Conservation (phyloP, 345 rosid genomes). For the Gossypium bickii region DNA sequence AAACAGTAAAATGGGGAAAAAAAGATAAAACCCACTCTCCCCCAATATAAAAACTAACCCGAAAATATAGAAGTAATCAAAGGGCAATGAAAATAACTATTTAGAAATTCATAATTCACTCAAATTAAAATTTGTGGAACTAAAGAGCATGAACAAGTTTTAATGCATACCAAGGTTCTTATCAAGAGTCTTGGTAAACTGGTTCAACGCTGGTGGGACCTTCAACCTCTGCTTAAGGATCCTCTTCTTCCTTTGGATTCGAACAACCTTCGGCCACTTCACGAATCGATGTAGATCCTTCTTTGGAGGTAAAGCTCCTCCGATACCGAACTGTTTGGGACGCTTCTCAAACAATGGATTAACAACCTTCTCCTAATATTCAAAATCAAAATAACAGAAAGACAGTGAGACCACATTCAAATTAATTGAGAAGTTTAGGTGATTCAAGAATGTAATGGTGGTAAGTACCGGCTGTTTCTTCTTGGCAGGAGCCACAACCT, state of each 20-base stretch:
- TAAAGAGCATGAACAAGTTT: no score
- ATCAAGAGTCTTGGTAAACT: constrained; percentile 47
- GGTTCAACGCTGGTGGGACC: constrained; percentile 57
- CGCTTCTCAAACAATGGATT: background rate
- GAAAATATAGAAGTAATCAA: no score
- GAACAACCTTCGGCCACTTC: background rate
- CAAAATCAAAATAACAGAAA: background rate
- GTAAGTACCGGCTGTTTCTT: no score
- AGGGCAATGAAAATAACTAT: no score
- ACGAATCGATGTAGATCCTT: background rate
- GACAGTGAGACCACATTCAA: background rate
- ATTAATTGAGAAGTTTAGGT: background rate
- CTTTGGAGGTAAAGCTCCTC: background rate
- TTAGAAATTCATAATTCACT: no score
- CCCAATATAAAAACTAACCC: no score
- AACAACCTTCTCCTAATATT: background rate
- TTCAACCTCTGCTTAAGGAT: constrained; percentile 45
- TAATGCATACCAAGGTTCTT: background rate
- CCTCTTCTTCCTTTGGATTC: constrained; percentile 25
- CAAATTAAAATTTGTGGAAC: no score
- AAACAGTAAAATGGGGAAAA: no score
- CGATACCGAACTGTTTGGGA: background rate
- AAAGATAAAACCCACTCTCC: no score
- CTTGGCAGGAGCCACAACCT: no score
- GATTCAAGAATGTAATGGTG: no score